Conservation (phyloP, 2,329 filamentous ascomycete genomes). For the Pyricularia grisea region DNA sequence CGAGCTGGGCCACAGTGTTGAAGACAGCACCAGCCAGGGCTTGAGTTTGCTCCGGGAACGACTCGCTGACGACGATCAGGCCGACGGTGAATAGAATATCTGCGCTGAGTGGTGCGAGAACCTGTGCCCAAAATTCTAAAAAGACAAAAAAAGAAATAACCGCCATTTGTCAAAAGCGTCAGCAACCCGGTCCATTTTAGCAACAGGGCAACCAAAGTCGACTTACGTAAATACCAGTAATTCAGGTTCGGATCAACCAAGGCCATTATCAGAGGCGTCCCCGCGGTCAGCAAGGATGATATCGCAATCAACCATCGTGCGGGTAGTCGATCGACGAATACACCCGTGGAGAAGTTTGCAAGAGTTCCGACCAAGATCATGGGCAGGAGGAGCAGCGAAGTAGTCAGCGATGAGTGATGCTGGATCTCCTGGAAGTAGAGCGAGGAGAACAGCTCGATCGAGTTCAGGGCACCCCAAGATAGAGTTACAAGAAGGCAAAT, state of each 20-base stretch:
- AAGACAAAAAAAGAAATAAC: too few species aligned
- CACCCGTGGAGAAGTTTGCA: conserved; percentile 31
- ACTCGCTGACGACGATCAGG: conserved; percentile 41
- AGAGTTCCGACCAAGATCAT: conserved; percentile 31
- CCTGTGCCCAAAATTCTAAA: conserved; percentile 27
- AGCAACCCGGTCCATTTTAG: neutral
- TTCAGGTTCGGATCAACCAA: conserved; percentile 34
- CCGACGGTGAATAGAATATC: conserved; percentile 48
- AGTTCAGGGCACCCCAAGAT: conserved; percentile 33
- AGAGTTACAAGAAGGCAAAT: conserved; percentile 42
- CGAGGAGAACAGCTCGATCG: conserved; percentile 35
- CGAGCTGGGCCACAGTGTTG: conserved; percentile 45
- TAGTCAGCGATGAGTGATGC: conserved; percentile 30
- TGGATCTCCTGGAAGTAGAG: conserved; percentile 45
- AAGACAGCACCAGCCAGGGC: conserved; percentile 53
- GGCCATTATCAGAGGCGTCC: conserved; percentile 45
- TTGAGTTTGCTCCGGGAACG: conserved; percentile 46
- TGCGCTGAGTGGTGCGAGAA: conserved; percentile 29
- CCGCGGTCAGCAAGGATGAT: conserved; percentile 30
- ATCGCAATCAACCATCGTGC: conserved; percentile 28
- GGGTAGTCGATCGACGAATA: conserved; percentile 32
- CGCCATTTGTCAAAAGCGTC: neutral
- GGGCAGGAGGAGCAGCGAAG: conserved; percentile 36
- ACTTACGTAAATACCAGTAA: conserved; percentile 32
- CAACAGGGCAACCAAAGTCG: neutral